Base-by-base conservation (phyloP, 1,284 basidiomycete genomes). In the Golubevia sp. region DNA sequence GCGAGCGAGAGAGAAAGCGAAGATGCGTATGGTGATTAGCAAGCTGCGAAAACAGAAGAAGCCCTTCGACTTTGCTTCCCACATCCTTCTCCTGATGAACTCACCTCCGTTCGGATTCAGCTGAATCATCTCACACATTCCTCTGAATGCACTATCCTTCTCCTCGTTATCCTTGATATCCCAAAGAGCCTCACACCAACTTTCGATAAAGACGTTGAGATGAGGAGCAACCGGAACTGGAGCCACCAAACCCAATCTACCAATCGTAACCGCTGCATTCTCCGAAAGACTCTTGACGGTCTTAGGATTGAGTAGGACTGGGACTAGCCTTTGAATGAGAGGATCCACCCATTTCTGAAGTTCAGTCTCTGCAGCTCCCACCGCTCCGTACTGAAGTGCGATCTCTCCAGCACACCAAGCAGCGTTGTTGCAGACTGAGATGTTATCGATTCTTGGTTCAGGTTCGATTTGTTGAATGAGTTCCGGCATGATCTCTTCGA, bases 111-210 rank as follows among this genome's bases (percentile, higher is more conserved):
- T 44, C 2, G 5, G 5, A 15, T 44, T 44, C 34, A 6, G 89
- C 84, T 95, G 92, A 70, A 99, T 94, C 66, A 98, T 91, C 60
- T 93, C 93, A 85, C 97, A 99, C 76, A 99, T 89, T 1, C 97
- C 97, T 63, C 94, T 88, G 89, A 99, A 99, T 3, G 97, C 97
- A n/a, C 94, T 97, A 82, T 98, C 97, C 86, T 99, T 99, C 86
- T 99, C 97, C 75, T 99, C 96, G 80, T 99, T 99, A 83, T 99
- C 97, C 74, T 97, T 92, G 84, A 99, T 99, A 84, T 99, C 97
- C 85, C 95, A 95, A 62, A 99, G 86, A 6, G 96, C 94, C 74
- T 94, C 92, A 85, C 96, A 98, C 97, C 97, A 99, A 8, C 91
- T 90, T 84, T 94, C 92, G 7, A 94, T 93, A 84, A 97, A 99